Base-by-base conservation (phyloP, 2,329 filamentous ascomycete species). In the Aaosphaeria pasadenensis region DNA sequence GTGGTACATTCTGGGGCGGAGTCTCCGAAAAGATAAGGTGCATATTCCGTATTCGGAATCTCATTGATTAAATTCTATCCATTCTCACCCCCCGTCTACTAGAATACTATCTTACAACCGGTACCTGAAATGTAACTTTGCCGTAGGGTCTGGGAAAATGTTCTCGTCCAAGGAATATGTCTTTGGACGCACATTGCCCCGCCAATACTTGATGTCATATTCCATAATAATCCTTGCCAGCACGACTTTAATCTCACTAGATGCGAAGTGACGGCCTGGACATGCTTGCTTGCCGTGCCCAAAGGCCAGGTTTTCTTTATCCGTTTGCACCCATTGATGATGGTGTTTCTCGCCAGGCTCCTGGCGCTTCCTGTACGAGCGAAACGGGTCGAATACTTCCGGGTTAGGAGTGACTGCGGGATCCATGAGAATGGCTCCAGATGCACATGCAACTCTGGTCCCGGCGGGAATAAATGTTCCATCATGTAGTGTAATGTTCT, bases 271-370 rank as follows among this genome's bases (percentile, higher is more conserved):
- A 2, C 53, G 36, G 2, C 53, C 53, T 4, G 51, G 51, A 42
- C 53, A 54, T 6, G 48, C 53, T 40, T 53, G 53, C 40, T 49
- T 53, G 4, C 50, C 50, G 40, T 49, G 40, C 7, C 53, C 53
- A 35, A 53, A 56, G 5, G 28, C 24, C 4, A 49, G 36, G 17
- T 54, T 30, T 11, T 48, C 24, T 13, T 51, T 54, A 11, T 48
- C 51, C 5, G 46, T 47, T 11, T 36, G 32, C 7, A 42, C 48
- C 17, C 13, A 30, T 13, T 36, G 32, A 31, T 51, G 45, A 13
- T 44, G 39, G 30, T 11, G 31, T 11, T 28, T 6, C 30, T 53
- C 39, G 6, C 51, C 51, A 6, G 47, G 40, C 24, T 49, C 17
- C 6, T 50, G 13, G n/a, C 48, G 45, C 31, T 46, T 45, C 13